phyloP scores from a whole-genome alignment of 306 rosid species.

The Medicago arabica region DNA sequence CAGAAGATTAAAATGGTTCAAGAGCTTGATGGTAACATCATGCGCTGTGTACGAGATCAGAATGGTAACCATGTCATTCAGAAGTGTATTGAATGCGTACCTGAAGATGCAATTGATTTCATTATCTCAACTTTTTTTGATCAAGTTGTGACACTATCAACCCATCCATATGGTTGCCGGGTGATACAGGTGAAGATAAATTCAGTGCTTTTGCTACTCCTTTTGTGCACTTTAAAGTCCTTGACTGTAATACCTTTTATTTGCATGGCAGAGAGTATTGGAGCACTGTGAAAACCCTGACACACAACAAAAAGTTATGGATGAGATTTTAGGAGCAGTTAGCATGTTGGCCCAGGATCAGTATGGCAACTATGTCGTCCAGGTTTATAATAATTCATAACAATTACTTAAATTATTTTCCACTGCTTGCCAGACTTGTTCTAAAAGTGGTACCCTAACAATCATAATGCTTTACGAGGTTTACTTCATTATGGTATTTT shows the following conservation, averaged over 20 bases:
- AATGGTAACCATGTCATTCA: conserved; percentile 98
- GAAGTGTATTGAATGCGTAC: conserved; percentile 87
- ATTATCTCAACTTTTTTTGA: conserved; percentile 86
- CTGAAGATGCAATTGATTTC: conserved; percentile 64
- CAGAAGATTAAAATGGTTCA: conserved; percentile 91
- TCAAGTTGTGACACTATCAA: conserved; percentile 90
- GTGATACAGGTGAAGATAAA: conserved; percentile 75
- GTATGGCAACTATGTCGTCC: conserved; percentile 96
- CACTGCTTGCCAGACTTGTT: not conserved
- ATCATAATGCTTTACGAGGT: not conserved
- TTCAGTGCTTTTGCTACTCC: conserved; percentile 2
- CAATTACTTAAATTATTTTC: not conserved
- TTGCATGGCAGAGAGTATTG: conserved; percentile 75
- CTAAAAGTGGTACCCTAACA: not conserved
- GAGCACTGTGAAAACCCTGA: conserved; percentile 80
- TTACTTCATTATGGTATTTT: conserved; percentile 10
- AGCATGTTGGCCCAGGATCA: conserved; percentile 95
- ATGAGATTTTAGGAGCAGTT: conserved; percentile 54
- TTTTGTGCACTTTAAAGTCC: not conserved
- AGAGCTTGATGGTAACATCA: conserved; percentile 87
- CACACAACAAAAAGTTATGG: conserved; percentile 88
- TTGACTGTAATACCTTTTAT: conserved; percentile 4
- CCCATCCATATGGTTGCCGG: conserved; percentile 98
- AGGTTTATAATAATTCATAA: conserved; percentile 59
- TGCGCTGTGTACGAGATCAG: conserved; percentile 99